Base-by-base conservation (phyloP, 2,329 filamentous ascomycete genomes). In the Macrophomina pseudophaseolina region DNA sequence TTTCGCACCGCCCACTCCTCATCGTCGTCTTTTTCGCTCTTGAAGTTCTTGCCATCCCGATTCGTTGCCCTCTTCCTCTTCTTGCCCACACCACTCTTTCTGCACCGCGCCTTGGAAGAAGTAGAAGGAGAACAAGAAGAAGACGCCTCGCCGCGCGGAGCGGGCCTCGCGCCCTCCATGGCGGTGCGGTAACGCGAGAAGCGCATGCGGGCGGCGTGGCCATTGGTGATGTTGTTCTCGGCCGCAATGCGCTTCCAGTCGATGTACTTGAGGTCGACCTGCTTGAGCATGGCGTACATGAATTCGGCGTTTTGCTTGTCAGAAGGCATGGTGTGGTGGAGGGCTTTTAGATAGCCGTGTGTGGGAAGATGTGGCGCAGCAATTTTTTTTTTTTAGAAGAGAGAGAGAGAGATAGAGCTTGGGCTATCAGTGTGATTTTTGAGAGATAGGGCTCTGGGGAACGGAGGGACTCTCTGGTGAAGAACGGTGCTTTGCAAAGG, bases 121-220 rank as follows among this genome's bases (percentile, higher is more conserved):
- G 23, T 23, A 23, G 23, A 23, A 23, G 23, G 23, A 23, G 23
- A 23, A 23, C 23, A 23, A 2, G 23, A 23, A 23, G 23, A 49
- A 6, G 14, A 18, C 1, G 38, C 51, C 18, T 46, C 35, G 23
- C 12, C 53, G 28, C 48, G 49, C 30, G 44, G 14, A 28, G 5
- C 12, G 8, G 65, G 33, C 30, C 46, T 30, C 12, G 28, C 14
- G 14, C 40, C 49, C 11, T 87, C 84, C 78, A 85, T 84, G 54
- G 85, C 82, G 65, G 81, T 79, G 67, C 79, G 82, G 74, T 86
- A 86, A 42, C 85, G 82, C 28, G 82, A 84, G 72, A 82, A 87
- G 33, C 85, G 81, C 85, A 87, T 87, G 46, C 85, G 82, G 14
- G 85, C 85, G 3, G 85, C 85, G 70, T 87, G 85, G 44, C 84